Conservation (phyloP, 163 green algal genomes). For the Scenedesmus sp. region DNA sequence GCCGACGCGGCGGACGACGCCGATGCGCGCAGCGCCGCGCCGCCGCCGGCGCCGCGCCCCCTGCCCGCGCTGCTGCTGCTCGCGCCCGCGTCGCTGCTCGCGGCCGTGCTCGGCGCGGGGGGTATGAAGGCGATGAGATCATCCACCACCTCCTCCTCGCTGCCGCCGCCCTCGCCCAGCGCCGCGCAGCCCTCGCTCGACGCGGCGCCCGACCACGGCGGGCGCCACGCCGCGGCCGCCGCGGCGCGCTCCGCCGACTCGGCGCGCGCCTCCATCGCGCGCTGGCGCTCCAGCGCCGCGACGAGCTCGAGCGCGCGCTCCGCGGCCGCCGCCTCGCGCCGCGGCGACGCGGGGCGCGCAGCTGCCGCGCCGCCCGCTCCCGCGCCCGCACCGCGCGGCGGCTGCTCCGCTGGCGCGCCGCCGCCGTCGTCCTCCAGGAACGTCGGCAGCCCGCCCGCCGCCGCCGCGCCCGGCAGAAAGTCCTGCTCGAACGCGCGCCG, state of each 20-base stretch:
- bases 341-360: not conserved
- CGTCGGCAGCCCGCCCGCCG: slow-evolving; percentile 7
- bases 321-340: not conserved
- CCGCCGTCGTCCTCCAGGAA: slow-evolving; percentile 15
- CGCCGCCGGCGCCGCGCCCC: not conserved
- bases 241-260: slow-evolving; percentile 2
- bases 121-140: slow-evolving; percentile 30
- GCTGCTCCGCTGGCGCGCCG: not conserved
- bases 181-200: too few species aligned
- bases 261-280: too few species aligned
- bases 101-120: not conserved
- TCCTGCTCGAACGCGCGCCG: slow-evolving; percentile 31
- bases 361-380: not conserved
- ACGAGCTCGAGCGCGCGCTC: slow-evolving; percentile 36
- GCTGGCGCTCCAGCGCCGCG: slow-evolving; percentile 23
- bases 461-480: slow-evolving; percentile 26
- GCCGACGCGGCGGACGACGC: not conserved
- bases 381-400: not conserved
- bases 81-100: slow-evolving; percentile 6
- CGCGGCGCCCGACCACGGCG: too few species aligned
- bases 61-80: not conserved
- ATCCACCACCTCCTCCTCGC: slow-evolving; percentile 18
- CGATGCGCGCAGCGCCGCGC: not conserved
- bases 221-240: slow-evolving; percentile 20
- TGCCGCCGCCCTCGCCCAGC: too few species aligned